These are phyloP conservation scores for Epichloe uncinata DNA, from an alignment of 2,329 filamentous ascomycete species.

Conservation along the genomic window DNA sequence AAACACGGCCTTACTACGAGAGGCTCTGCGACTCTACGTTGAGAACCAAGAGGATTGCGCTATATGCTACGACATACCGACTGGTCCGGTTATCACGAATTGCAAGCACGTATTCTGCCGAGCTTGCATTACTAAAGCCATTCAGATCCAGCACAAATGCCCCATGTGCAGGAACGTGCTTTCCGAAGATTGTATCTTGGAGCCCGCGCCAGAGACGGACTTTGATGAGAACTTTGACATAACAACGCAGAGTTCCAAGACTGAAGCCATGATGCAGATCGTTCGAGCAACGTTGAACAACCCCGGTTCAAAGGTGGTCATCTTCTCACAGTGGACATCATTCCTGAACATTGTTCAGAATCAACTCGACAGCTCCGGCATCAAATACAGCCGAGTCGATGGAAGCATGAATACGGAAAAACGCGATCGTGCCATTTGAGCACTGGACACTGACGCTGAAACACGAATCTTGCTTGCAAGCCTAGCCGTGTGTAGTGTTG, in stretches of 20 bases:
- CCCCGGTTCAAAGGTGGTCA: constrained; percentile 51
- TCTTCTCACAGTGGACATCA: constrained; percentile 68
- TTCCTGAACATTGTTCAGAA: constrained; percentile 61
- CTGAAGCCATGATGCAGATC: constrained; percentile 64
- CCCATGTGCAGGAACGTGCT: constrained; percentile 70
- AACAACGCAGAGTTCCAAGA: constrained; percentile 64
- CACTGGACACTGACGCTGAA: constrained; percentile 51
- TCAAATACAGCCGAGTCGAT: constrained; percentile 61
- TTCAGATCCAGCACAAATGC: constrained; percentile 65
- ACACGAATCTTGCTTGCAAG: constrained; percentile 72
- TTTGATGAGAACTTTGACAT: constrained; percentile 42
- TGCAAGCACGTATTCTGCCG: constrained; percentile 74
- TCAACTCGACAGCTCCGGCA: constrained; percentile 46
- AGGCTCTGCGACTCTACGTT: constrained; percentile 61
- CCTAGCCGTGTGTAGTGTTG: constrained; percentile 70
- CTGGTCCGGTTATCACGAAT: constrained; percentile 65
- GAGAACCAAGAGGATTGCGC: constrained; percentile 74
- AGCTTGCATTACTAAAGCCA: constrained; percentile 59
- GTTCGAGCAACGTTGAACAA: constrained; percentile 55
- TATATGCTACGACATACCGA: constrained; percentile 63
- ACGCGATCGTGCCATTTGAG: constrained; percentile 59
- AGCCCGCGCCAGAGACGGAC: constrained; percentile 44
- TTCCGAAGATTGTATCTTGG: constrained; percentile 45
- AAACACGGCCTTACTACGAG: constrained; percentile 59
- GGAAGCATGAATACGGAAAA: constrained; percentile 59